Evolutionary conservation across 441 rosid genomes (phyloP).

Genomic region (Bocquillonia castaneifolia): DNA sequence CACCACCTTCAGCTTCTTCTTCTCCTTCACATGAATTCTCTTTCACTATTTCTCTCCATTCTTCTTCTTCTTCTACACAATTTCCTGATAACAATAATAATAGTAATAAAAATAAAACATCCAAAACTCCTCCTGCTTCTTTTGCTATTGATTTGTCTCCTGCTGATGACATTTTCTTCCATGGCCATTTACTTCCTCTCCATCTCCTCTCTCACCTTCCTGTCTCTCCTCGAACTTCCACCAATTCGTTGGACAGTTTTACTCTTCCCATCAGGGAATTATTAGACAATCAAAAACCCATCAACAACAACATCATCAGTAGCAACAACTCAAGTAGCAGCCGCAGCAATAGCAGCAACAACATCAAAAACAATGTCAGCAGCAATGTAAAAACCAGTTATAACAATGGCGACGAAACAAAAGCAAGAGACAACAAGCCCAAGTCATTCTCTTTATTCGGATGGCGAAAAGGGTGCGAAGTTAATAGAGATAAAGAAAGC

Average conservation of each 20-base stretch:
- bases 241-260: slow-evolving; percentile 57
- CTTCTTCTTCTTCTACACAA: slow-evolving; percentile 42
- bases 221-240: slow-evolving; percentile 70
- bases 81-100: slow-evolving; percentile 19
- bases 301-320: slow-evolving; percentile 3
- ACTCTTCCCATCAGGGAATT: slow-evolving; percentile 50
- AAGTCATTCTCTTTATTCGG: slow-evolving; percentile 68
- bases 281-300: slow-evolving; percentile 31
- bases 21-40: slow-evolving; percentile 92
- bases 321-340: slow-evolving; percentile 6
- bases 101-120: not conserved
- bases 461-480: slow-evolving; percentile 51
- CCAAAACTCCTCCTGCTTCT: slow-evolving; percentile 32
- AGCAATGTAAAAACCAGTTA: slow-evolving; percentile 4
- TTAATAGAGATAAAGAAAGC: slow-evolving; percentile 30
- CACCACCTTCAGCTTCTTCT: slow-evolving; percentile 62
- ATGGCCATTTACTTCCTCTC: slow-evolving; percentile 94
- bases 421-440: slow-evolving; percentile 32
- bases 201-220: slow-evolving; percentile 89
- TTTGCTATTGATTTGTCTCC: slow-evolving; percentile 79
- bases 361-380: slow-evolving; percentile 2
- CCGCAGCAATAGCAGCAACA: not conserved
- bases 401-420: slow-evolving; percentile 16
- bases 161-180: slow-evolving; percentile 97
- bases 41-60: slow-evolving; percentile 69